Evolutionary conservation across 805 yeast genomes (phyloP), one percentile per base, ranked within the genome.

Genomic region (Schizosaccharomyces octosporus): DNA sequence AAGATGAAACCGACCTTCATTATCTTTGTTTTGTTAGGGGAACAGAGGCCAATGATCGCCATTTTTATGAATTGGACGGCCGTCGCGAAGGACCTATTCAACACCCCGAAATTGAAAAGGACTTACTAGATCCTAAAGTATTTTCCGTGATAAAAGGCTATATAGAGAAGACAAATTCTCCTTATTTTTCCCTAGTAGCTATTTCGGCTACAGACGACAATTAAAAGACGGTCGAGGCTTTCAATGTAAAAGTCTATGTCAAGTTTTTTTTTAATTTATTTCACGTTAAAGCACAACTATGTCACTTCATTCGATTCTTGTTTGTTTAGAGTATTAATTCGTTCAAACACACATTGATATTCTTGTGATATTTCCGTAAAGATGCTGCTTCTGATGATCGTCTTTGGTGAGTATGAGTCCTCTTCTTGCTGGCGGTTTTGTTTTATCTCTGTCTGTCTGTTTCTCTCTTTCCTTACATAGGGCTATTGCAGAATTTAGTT

Each of bases 41-140:
- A 36, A 29, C 19, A 21, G 11, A n/a, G 21, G 76, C 77, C 29
- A 72, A 73, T 13, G 76, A 80, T 64, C 79, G 79, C 7, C 79
- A 79, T 63, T 68, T 90, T 24, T 86, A 80, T 67, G 97, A 90
- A 71, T 75, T 90, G 43, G 98, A 90, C 68, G 98, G 98, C 1
- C 77, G 97, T 65, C 76, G 94, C 65, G 71, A 71, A 43, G 93
- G 95, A 0, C 87, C 95, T 0, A 75, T 83, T 43, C 80, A 78
- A 63, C 72, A 87, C 51, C 88, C 82, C 4, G 61, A 66, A 3
- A 66, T 70, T 6, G 62, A 63, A 1, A 69, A 66, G 1, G 73
- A 72, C 3, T 82, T 51, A 3, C 17, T 51, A 17, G 27, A 51
- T n/a, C 31, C 31, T 17, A 17, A 29, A 29, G 57, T 51, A 17